phyloP scores from a whole-genome alignment of 176 grass and related monocot species.

The Musa troglodytarum region DNA sequence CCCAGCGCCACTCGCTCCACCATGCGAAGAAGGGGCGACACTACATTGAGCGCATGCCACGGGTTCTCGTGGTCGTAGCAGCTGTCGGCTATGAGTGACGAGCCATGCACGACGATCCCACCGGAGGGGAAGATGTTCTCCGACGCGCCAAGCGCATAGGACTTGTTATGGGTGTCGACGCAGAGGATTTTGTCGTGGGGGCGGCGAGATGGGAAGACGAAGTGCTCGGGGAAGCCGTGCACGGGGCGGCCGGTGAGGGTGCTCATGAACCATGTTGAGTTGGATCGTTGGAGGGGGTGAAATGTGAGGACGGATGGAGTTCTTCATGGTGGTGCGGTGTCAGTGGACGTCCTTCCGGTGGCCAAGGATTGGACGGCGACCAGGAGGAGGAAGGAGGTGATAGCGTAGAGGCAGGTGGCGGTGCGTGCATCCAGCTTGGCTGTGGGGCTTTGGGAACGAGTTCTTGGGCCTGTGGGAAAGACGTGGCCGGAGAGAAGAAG shows the following conservation, averaged over 20 bases:
- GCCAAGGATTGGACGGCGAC: no score
- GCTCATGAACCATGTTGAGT: slow-evolving; percentile 25
- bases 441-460: no score
- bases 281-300: slow-evolving; percentile 6
- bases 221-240: slow-evolving; percentile 10
- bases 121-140: background rate
- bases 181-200: slow-evolving; percentile 13
- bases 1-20: background rate
- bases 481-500: no score
- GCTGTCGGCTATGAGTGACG: slow-evolving; percentile 11
- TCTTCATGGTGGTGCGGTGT: no score
- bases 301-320: background rate
- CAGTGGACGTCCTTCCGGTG: no score
- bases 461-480: no score
- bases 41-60: slow-evolving; percentile 1
- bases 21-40: slow-evolving; percentile 14
- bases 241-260: background rate
- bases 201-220: slow-evolving; percentile 11
- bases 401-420: no score
- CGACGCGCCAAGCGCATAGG: background rate
- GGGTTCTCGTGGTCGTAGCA: slow-evolving; percentile 17
- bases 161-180: slow-evolving; percentile 6
- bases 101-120: background rate
- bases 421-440: no score
- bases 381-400: no score